Evolutionary conservation across 2,329 filamentous ascomycete species (phyloP), one percentile per base, ranked within the genome.

Genomic region (Cadophora malorum): DNA sequence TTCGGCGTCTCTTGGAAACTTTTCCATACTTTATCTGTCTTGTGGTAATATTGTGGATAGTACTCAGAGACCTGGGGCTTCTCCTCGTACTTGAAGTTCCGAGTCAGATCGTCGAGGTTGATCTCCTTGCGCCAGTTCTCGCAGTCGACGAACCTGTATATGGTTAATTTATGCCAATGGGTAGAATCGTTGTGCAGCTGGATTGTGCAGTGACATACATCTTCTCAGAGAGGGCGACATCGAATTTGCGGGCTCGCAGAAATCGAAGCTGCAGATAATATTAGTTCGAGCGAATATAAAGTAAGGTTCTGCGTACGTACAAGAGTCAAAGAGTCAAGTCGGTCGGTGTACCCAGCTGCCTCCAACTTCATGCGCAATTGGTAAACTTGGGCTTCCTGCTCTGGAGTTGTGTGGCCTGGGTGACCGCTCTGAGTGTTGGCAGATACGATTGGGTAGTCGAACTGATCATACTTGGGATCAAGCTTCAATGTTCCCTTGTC

Each of bases 21-120:
- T 14, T 10, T 45, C n/a, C 52, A 56, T 70, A 90, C 89, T 83
- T 93, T 94, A 82, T 96, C 93, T 14, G 90, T 95, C 85, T 97
- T 97, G 88, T 99, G 96, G 84, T 99, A 99, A 85, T 96, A 99
- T 83, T 99, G 96, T 59, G 93, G 93, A 83, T 99, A 99, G 85
- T 92, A 97, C 81, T 95, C 84, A 81, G 92, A 92, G 68, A 99
- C 87, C 78, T 95, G 80, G 65, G 87, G 79, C 81, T 95, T 96
- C 86, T 97, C 94, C 71, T 86, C 85, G 83, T 97, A 97, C 69
- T 96, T 89, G 85, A 96, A 97, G 74, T 83, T 90, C 71, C 88
- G 88, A 65, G 95, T 88, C 47, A 93, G 86, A 72, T 94, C 86
- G 81, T 97, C 93, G 38, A 97, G 91, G 71, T 91, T 89, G 77